A percentile compares a stretch with the other conserved stretches of the same genome.
Evolutionary conservation across 2,329 filamentous ascomycete genomes (phyloP).

Genomic region (Anisogramma anomala): DNA sequence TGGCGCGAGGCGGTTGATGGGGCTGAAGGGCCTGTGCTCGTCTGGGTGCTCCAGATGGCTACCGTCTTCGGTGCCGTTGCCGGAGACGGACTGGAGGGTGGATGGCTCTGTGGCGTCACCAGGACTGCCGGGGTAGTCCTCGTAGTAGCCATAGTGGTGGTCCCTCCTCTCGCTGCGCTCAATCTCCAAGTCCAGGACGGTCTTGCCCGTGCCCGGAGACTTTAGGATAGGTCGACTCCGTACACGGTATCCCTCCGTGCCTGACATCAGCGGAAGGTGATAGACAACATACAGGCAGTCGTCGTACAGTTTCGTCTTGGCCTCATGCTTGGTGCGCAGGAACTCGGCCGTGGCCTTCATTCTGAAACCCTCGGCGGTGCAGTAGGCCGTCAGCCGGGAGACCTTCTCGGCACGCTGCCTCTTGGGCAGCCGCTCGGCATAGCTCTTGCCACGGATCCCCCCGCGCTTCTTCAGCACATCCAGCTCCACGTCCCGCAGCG

Average conservation of each 20-base stretch:
- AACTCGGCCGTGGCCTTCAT: conserved; percentile 82
- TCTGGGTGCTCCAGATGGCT: conserved; percentile 19
- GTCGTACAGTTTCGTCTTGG: conserved; percentile 92
- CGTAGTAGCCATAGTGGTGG: conserved; percentile 84
- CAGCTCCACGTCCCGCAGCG: conserved; percentile 56
- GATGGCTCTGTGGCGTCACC: conserved; percentile 1
- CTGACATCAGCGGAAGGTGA: conserved; percentile 77
- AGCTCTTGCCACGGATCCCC: conserved; percentile 65
- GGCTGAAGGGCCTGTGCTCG: conserved; percentile 30
- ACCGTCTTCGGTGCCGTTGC: conserved; percentile 18
- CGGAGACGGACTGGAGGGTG: conserved; percentile 19
- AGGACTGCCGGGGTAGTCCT: conserved; percentile 49
- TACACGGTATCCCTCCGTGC: conserved; percentile 74
- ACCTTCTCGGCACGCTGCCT: conserved; percentile 76
- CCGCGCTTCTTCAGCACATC: conserved; percentile 52
- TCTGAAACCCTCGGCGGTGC: conserved; percentile 88
- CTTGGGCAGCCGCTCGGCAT: conserved; percentile 87
- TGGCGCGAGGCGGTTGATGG: conserved; percentile 50
- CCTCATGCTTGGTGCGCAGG: conserved; percentile 73
- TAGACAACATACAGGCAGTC: conserved; percentile 96
- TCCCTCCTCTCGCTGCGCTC: conserved; percentile 83
- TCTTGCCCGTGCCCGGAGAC: conserved; percentile 79
- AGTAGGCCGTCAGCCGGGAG: conserved; percentile 86
- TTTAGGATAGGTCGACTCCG: conserved; percentile 86
- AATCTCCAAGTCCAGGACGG: conserved; percentile 87